Evolutionary conservation across 2,329 filamentous ascomycete species (phyloP).

Genomic region (Dactylonectria estremocensis): DNA sequence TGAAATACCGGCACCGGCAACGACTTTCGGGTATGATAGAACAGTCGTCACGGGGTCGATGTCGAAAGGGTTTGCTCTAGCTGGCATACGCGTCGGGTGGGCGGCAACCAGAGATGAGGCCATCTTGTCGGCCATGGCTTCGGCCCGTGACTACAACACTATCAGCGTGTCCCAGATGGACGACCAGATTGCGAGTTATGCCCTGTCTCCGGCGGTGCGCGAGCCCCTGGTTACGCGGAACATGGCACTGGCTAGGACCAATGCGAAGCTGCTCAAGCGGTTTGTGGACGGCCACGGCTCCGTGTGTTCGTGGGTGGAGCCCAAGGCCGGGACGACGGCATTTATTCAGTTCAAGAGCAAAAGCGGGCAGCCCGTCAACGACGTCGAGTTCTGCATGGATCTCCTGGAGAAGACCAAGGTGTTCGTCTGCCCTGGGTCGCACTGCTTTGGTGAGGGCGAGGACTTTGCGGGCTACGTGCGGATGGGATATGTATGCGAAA

Average conservation of each 20-base stretch:
- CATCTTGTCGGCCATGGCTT: constrained; percentile 75
- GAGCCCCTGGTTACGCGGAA: constrained; percentile 68
- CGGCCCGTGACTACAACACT: constrained; percentile 85
- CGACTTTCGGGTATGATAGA: constrained; percentile 80
- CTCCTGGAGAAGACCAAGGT: constrained; percentile 79
- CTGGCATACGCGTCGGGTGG: constrained; percentile 89
- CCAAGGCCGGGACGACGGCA: constrained; percentile 84
- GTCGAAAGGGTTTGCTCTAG: constrained; percentile 88
- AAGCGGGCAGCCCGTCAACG: constrained; percentile 76
- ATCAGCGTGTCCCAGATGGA: constrained; percentile 90
- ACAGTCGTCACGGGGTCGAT: constrained; percentile 84
- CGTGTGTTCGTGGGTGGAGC: constrained; percentile 79
- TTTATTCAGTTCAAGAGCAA: constrained; percentile 79
- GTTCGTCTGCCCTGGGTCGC: constrained; percentile 80
- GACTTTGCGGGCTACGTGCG: constrained; percentile 84
- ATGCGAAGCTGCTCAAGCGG: constrained; percentile 75
- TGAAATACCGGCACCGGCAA: constrained; percentile 72
- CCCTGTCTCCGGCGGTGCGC: constrained; percentile 69
- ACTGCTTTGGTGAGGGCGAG: constrained; percentile 77
- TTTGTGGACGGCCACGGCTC: constrained; percentile 77
- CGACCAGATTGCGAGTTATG: constrained; percentile 83
- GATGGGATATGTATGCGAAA: constrained; percentile 83
- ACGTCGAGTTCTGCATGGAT: constrained; percentile 79
- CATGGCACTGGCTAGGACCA: constrained; percentile 74
- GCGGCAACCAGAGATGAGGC: constrained; percentile 75